phyloP scores from a whole-genome alignment of 495 filamentous ascomycete species.

The Lophium mytilinum region DNA sequence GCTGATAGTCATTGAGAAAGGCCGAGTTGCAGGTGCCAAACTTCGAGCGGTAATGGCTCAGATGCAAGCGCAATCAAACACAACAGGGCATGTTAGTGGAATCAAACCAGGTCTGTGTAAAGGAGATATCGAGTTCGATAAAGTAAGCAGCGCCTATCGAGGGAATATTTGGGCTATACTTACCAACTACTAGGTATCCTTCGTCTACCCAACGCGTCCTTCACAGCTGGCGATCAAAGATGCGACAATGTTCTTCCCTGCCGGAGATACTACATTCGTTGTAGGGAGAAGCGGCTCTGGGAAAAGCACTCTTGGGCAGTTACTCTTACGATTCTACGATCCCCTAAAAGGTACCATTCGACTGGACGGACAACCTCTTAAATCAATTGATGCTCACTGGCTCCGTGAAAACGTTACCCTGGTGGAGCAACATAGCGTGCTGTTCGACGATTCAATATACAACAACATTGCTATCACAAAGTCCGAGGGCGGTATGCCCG shows the following conservation, averaged over 20 bases:
- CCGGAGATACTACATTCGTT: slow-evolving; percentile 70
- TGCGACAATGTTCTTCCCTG: slow-evolving; percentile 57
- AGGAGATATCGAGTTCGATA: slow-evolving; percentile 61
- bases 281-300: slow-evolving; percentile 85
- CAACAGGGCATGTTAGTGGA: slow-evolving; percentile 18
- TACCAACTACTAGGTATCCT: slow-evolving; percentile 52
- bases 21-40: slow-evolving; percentile 60
- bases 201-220: slow-evolving; percentile 74
- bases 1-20: slow-evolving; percentile 68
- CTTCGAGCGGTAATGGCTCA: slow-evolving; percentile 43
- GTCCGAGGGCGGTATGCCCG: slow-evolving; percentile 40
- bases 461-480: slow-evolving; percentile 75
- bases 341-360: slow-evolving; percentile 57
- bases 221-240: slow-evolving; percentile 52
- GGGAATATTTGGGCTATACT: neutral
- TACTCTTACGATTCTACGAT: slow-evolving; percentile 70
- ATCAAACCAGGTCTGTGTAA: slow-evolving; percentile 5
- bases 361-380: slow-evolving; percentile 59
- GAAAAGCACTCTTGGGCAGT: slow-evolving; percentile 80
- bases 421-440: slow-evolving; percentile 70
- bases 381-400: slow-evolving; percentile 59
- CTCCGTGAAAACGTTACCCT: slow-evolving; percentile 71
- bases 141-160: slow-evolving; percentile 40
- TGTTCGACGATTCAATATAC: slow-evolving; percentile 79
- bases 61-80: slow-evolving; percentile 26